phyloP scores from a whole-genome alignment of 345 rosid species.

The Pistacia vera region DNA sequence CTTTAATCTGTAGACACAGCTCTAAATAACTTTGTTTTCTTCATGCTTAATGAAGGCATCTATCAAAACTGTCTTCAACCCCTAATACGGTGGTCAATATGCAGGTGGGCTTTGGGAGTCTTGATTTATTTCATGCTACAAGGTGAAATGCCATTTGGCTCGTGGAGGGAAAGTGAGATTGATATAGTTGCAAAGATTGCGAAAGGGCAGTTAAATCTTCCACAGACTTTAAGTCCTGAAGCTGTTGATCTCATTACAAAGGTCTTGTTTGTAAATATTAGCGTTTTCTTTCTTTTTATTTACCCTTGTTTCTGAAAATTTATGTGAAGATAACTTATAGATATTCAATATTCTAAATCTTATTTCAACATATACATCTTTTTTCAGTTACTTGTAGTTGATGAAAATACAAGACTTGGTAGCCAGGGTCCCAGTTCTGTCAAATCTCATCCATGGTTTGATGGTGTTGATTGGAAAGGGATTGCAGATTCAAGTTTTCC shows the following conservation, averaged over 20 bases:
- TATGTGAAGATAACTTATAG: background rate
- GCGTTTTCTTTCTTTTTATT: background rate
- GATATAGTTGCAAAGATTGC: constrained; percentile 78
- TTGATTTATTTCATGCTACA: constrained; percentile 76
- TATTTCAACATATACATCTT: constrained; percentile 2
- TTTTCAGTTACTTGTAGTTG: constrained; percentile 72
- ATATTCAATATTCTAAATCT: background rate
- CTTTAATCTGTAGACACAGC: background rate
- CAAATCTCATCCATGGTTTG: constrained; percentile 80
- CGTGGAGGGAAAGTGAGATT: constrained; percentile 83
- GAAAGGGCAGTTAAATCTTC: constrained; percentile 68
- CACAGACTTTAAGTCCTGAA: constrained; percentile 54
- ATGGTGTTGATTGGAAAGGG: constrained; percentile 59
- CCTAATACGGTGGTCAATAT: constrained; percentile 11
- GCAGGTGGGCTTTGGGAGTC: constrained; percentile 94
- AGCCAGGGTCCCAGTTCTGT: constrained; percentile 58
- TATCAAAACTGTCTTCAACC: background rate
- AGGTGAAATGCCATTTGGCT: constrained; percentile 87
- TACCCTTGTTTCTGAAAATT: too few species aligned
- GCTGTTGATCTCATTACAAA: constrained; percentile 76
- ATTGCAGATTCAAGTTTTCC: constrained; percentile 49
- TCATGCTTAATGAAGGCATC: background rate
- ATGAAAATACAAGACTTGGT: constrained; percentile 73
- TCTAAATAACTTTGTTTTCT: background rate
- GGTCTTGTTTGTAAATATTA: constrained; percentile 39